These are phyloP conservation scores for Trichoderma sp. DNA, from an alignment of 2,329 filamentous ascomycete species.

Conservation along the genomic window DNA sequence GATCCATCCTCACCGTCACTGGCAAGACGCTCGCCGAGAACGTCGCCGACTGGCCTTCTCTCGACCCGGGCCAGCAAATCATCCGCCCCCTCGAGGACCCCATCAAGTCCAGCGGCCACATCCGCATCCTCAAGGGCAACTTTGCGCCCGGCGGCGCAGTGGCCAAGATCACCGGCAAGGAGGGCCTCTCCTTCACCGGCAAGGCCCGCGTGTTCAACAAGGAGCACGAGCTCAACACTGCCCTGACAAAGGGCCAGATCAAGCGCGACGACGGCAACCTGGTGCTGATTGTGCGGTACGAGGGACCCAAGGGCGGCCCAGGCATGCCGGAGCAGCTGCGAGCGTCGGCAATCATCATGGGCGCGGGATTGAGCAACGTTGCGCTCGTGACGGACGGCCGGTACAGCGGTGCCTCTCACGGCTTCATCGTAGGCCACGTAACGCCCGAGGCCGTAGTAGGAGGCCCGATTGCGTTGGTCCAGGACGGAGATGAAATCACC, in stretches of 20 bases:
- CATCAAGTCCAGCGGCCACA: conserved; percentile 83
- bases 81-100: conserved; percentile 75
- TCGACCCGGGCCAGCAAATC: conserved; percentile 78
- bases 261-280: conserved; percentile 66
- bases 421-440: conserved; percentile 92
- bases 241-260: conserved; percentile 69
- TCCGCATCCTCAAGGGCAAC: conserved; percentile 86
- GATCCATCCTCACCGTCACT: conserved; percentile 77
- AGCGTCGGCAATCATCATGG: conserved; percentile 88
- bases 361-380: conserved; percentile 81
- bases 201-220: conserved; percentile 84
- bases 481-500: conserved; percentile 77
- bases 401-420: conserved; percentile 85
- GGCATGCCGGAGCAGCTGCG: conserved; percentile 96
- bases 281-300: conserved; percentile 88
- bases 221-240: conserved; percentile 74
- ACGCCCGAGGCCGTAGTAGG: conserved; percentile 87
- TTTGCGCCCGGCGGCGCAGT: conserved; percentile 87
- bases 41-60: conserved; percentile 71
- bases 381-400: conserved; percentile 90
- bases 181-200: conserved; percentile 80
- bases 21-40: conserved; percentile 83
- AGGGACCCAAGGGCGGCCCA: conserved; percentile 89
- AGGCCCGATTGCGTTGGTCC: conserved; percentile 82
- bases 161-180: conserved; percentile 95